Percentiles rank a stretch among this genome's conserved stretches.
Conservation (phyloP, 352 stramenopile genomes). For the Thraustochytrium sp. region DNA sequence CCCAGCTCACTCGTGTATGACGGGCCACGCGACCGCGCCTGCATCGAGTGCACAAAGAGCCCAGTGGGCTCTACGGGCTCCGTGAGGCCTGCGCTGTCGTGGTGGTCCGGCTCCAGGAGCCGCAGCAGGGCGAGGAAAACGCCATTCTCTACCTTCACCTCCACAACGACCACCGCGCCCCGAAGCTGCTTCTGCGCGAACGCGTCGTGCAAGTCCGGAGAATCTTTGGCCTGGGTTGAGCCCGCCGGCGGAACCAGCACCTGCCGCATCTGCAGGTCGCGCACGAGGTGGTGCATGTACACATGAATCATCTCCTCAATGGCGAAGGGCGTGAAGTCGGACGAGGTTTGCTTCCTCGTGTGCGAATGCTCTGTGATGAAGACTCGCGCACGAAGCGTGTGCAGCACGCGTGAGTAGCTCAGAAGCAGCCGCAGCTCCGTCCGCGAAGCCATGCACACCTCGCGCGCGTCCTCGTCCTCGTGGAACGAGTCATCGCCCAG, state of each 20-base stretch:
- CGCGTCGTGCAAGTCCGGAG: not conserved
- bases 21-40: not conserved
- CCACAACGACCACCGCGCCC: not conserved
- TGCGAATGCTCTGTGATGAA: not conserved
- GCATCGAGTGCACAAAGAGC: not conserved
- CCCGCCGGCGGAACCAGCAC: not conserved
- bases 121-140: not conserved
- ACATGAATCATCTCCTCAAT: not conserved
- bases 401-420: not conserved
- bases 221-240: not conserved
- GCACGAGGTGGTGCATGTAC: not conserved
- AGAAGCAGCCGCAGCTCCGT: not conserved
- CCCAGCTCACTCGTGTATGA: slow-evolving; percentile 21
- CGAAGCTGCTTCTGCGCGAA: not conserved
- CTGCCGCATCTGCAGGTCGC: not conserved
- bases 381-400: not conserved
- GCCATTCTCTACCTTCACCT: not conserved
- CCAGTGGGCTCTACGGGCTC: not conserved
- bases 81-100: not conserved
- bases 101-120: not conserved
- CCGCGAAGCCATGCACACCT: not conserved
- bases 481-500: not conserved
- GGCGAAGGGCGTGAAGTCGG: not conserved
- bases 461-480: not conserved
- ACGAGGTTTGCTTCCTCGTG: not conserved